These are phyloP conservation scores for Theileria annulata DNA, from an alignment of 169 alveolate genomes.

Conservation along the genomic window DNA sequence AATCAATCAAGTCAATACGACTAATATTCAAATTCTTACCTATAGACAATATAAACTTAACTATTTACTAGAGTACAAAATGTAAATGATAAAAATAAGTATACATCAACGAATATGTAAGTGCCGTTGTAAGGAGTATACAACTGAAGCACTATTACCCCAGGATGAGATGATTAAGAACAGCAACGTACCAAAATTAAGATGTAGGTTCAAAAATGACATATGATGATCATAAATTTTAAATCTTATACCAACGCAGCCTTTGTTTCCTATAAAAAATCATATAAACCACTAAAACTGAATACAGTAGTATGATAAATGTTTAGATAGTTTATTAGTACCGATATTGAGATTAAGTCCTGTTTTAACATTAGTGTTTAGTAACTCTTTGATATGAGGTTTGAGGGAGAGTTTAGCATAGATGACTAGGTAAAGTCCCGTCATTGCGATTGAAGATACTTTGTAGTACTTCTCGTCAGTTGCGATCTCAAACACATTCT, in stretches of 20 bases:
- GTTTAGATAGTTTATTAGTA: neutral
- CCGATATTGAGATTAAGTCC: conserved; percentile 50
- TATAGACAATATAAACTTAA: neutral
- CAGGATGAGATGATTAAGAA: neutral
- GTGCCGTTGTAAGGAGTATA: too few species aligned
- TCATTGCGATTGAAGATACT: conserved; percentile 47
- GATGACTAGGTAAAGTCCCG: conserved; percentile 53
- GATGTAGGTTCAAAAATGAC: conserved; percentile 50
- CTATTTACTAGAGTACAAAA: neutral
- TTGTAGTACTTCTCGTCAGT: conserved; percentile 17
- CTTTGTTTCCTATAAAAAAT: conserved; percentile 51
- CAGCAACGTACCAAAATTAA: conserved; percentile 49
- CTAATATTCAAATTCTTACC: conserved; percentile 26
- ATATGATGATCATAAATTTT: conserved; percentile 23
- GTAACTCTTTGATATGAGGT: conserved; percentile 28
- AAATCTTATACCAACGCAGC: conserved; percentile 54
- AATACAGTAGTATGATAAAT: neutral
- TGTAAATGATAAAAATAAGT: too few species aligned
- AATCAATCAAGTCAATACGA: conserved; percentile 33
- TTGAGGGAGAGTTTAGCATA: conserved; percentile 29
- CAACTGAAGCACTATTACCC: too few species aligned
- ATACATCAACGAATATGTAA: too few species aligned
- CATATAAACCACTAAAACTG: neutral
- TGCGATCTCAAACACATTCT: conserved; percentile 9
- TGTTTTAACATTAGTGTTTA: conserved; percentile 41